Percentiles rank a stretch among this genome's conserved stretches.
phyloP scores from a whole-genome alignment of 805 yeast species.

The Starmera quercuum region DNA sequence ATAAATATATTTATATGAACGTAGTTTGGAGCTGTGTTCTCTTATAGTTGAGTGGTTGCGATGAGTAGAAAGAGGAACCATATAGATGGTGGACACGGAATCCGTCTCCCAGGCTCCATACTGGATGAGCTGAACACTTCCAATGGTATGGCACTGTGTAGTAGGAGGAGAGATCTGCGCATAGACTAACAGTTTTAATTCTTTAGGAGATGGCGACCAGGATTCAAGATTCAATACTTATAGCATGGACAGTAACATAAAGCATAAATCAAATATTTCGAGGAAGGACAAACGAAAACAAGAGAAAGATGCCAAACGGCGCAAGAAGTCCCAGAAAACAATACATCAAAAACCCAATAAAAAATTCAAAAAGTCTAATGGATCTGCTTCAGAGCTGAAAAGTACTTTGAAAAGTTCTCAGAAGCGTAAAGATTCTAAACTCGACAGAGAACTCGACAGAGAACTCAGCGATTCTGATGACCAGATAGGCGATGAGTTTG shows the following conservation, averaged over 20 bases:
- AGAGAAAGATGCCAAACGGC: slow-evolving; percentile 28
- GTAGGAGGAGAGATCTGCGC: neutral
- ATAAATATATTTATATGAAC: neutral
- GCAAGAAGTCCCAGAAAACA: slow-evolving; percentile 12
- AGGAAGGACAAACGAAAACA: slow-evolving; percentile 37
- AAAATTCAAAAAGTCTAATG: too few relatives aligned
- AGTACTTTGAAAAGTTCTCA: too few relatives aligned
- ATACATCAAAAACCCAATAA: slow-evolving; percentile 2
- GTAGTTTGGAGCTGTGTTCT: neutral
- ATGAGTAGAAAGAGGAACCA: neutral
- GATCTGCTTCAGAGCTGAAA: too few relatives aligned
- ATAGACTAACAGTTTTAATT: slow-evolving; percentile 2
- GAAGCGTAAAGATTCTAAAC: too few relatives aligned
- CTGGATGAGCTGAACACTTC: slow-evolving; percentile 42
- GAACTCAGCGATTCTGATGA: slow-evolving; percentile 8
- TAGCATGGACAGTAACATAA: slow-evolving; percentile 25
- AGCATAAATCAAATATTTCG: slow-evolving; percentile 21
- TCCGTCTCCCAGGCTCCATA: slow-evolving; percentile 46
- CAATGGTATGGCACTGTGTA: slow-evolving; percentile 2
- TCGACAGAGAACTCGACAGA: too few relatives aligned
- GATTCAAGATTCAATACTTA: slow-evolving; percentile 27
- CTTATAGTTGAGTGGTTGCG: neutral
- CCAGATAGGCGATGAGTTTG: slow-evolving; percentile 19
- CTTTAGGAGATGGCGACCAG: slow-evolving; percentile 33
- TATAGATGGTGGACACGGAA: slow-evolving; percentile 31